Conservation (phyloP, 805 yeast species). For the Cyberlindnera misumaiensis region DNA sequence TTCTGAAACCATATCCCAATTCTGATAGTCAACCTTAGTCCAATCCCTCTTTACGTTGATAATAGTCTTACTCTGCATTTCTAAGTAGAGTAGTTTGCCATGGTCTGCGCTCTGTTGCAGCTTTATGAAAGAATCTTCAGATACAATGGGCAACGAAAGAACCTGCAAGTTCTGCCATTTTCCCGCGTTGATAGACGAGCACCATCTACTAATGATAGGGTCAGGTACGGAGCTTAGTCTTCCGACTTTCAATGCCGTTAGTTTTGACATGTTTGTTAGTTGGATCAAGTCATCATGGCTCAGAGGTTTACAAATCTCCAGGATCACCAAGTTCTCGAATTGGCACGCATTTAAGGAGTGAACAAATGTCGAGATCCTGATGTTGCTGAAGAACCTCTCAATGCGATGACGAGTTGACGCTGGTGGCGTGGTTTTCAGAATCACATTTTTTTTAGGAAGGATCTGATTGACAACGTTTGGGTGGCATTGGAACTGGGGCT, state of each 20-base stretch:
- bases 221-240: constrained; percentile 11
- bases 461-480: constrained; percentile 9
- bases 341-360: constrained; percentile 7
- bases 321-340: constrained; percentile 13
- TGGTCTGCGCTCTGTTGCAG: constrained; percentile 11
- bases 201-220: constrained; percentile 18
- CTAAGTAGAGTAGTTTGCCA: constrained; percentile 16
- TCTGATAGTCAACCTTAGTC: constrained; percentile 10
- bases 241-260: constrained; percentile 15
- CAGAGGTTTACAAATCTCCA: constrained; percentile 15
- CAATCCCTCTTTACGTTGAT: constrained; percentile 14
- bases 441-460: constrained; percentile 7
- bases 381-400: constrained; percentile 28
- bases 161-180: constrained; percentile 21
- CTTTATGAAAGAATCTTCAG: constrained; percentile 14
- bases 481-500: constrained; percentile 14
- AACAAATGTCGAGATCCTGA: constrained; percentile 12
- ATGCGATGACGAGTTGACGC: constrained; percentile 24
- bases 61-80: constrained; percentile 7
- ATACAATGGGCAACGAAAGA: constrained; percentile 14
- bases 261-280: constrained; percentile 14
- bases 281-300: constrained; percentile 12
- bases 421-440: constrained; percentile 18
- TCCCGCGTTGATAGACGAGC: constrained; percentile 13
- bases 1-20: constrained; percentile 14